These are phyloP conservation scores for Phytophthora meadii DNA, from an alignment of 352 stramenopile genomes.

Conservation along the genomic window DNA sequence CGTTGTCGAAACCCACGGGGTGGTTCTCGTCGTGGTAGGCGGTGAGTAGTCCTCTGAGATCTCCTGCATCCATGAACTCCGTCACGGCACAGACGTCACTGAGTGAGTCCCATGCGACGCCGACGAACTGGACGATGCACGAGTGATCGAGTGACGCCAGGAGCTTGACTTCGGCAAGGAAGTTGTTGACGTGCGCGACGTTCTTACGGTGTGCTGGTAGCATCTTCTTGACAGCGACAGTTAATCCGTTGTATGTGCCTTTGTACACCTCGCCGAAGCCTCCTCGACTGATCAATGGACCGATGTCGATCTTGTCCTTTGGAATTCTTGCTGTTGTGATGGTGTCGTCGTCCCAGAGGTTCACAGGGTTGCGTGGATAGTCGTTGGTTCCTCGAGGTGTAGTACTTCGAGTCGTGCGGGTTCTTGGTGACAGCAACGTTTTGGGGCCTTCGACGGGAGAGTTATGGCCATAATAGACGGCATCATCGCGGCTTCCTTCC, in stretches of 20 bases:
- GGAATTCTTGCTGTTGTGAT: no score
- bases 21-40: conserved; percentile 38
- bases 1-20: conserved; percentile 39
- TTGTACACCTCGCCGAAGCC: conserved; percentile 57
- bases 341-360: no score
- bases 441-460: no score
- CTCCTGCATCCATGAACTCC: conserved; percentile 66
- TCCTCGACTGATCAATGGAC: conserved; percentile 48
- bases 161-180: conserved; percentile 59
- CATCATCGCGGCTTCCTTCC: no score
- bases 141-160: conserved; percentile 54
- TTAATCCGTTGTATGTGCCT: conserved; percentile 47
- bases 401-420: no score
- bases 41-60: conserved; percentile 55
- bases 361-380: conserved; percentile 19
- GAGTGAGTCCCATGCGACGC: conserved; percentile 56
- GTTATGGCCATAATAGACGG: no score
- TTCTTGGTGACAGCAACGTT: no score
- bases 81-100: conserved; percentile 52
- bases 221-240: conserved; percentile 62
- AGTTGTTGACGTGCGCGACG: conserved; percentile 49
- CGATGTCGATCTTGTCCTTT: conserved; percentile 45
- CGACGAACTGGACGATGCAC: conserved; percentile 63
- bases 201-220: conserved; percentile 37
- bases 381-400: conserved; percentile 15